phyloP scores from a whole-genome alignment of 116 monocot species.

The Papilionanthe hybrid region DNA sequence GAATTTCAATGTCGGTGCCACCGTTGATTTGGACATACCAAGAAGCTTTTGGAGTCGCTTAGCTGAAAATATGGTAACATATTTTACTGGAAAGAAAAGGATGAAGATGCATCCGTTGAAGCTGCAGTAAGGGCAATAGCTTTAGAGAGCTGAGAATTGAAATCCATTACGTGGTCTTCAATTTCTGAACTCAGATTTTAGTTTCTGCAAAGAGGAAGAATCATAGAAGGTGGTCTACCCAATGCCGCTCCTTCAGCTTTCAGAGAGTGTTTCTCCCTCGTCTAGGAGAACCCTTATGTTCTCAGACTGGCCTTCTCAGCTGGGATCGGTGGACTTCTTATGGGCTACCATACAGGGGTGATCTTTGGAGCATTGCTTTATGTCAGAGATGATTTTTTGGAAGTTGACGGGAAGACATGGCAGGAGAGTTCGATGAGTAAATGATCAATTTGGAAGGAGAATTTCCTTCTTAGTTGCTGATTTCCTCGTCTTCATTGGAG shows the following conservation, averaged over 20 bases:
- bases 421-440: conserved; percentile 73
- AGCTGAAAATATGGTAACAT: conserved; percentile 90
- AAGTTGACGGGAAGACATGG: conserved; percentile 64
- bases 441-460: conserved; percentile 57
- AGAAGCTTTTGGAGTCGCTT: conserved; percentile 90
- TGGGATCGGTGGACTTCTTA: conserved; percentile 81
- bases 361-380: conserved; percentile 88
- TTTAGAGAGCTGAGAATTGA: too few relatives aligned
- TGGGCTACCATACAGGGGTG: conserved; percentile 76
- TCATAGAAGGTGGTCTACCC: conserved; percentile 56
- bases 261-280: conserved; percentile 65
- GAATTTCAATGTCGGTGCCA: conserved; percentile 87
- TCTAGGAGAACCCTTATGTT: conserved; percentile 70
- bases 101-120: conserved; percentile 90
- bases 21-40: conserved; percentile 80
- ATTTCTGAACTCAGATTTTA: too few relatives aligned
- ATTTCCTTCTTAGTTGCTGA: conserved; percentile 58
- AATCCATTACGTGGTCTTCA: too few relatives aligned
- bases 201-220: background rate
- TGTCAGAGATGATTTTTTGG: conserved; percentile 64
- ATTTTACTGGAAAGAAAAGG: conserved; percentile 99
- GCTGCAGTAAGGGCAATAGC: conserved; percentile 40
- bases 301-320: conserved; percentile 76
- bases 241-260: conserved; percentile 52
- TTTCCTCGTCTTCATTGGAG: conserved; percentile 60